Evolutionary conservation across 1,284 basidiomycete species (phyloP).

Genomic region (Sporisorium reilianum): DNA sequence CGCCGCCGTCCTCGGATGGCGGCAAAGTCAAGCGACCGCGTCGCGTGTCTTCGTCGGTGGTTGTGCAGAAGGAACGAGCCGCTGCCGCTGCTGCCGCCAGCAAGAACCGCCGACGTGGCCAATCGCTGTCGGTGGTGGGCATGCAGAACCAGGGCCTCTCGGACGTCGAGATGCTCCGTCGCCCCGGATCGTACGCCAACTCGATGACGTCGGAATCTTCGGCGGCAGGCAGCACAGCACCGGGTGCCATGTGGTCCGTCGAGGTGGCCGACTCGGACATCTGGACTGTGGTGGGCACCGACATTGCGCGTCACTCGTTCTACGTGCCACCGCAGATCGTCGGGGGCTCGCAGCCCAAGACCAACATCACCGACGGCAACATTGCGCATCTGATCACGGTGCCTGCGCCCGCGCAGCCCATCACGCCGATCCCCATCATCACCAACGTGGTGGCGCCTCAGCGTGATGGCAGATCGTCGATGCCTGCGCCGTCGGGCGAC

Average conservation of each 20-base stretch:
- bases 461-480: slow-evolving; percentile 73
- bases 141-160: slow-evolving; percentile 54
- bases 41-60: slow-evolving; percentile 60
- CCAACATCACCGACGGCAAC: slow-evolving; percentile 32
- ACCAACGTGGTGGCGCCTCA: slow-evolving; percentile 83
- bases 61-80: slow-evolving; percentile 54
- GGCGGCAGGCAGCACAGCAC: slow-evolving; percentile 40
- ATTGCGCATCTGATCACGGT: slow-evolving; percentile 57
- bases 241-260: slow-evolving; percentile 54
- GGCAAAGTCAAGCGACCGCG: slow-evolving; percentile 64
- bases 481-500: slow-evolving; percentile 31
- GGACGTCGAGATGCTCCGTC: slow-evolving; percentile 41
- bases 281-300: slow-evolving; percentile 90
- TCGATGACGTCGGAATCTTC: slow-evolving; percentile 55
- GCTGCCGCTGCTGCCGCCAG: slow-evolving; percentile 41
- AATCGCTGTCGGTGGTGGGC: slow-evolving; percentile 57
- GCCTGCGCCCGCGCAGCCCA: slow-evolving; percentile 70
- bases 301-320: slow-evolving; percentile 69
- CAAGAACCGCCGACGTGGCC: slow-evolving; percentile 57
- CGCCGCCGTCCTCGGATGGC: slow-evolving; percentile 62
- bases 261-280: slow-evolving; percentile 76
- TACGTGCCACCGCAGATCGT: slow-evolving; percentile 66
- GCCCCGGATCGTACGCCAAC: slow-evolving; percentile 46
- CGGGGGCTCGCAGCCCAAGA: slow-evolving; percentile 41
- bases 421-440: slow-evolving; percentile 60